A percentile compares a stretch with the other conserved stretches of the same genome.
phyloP scores from a whole-genome alignment of 495 filamentous ascomycete genomes.

The Aspergillus homomorphus region DNA sequence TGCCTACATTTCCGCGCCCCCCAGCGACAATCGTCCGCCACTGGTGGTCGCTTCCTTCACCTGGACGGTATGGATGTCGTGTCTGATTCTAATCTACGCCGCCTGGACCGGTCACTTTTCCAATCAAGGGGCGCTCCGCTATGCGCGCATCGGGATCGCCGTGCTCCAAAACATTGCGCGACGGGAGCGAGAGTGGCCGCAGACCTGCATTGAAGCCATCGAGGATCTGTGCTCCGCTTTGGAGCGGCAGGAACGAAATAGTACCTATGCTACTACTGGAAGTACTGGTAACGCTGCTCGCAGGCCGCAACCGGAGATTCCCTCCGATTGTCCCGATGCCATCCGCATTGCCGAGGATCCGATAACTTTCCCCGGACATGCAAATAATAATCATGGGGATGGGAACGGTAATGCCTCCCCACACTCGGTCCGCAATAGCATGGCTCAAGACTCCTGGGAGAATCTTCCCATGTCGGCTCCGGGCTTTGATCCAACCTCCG shows the following conservation, averaged over 20 bases:
- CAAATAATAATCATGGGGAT: too few species aligned
- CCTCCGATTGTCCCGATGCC: not conserved
- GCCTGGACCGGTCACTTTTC: constrained; percentile 39
- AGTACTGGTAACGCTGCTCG: not conserved
- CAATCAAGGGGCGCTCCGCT: constrained; percentile 19
- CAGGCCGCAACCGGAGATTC: not conserved
- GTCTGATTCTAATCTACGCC: constrained; percentile 46
- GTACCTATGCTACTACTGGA: too few species aligned
- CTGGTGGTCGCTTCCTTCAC: constrained; percentile 48
- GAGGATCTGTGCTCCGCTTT: constrained; percentile 37
- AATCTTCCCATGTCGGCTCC: not conserved
- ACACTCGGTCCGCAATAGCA: too few species aligned
- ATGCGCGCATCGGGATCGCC: constrained; percentile 31
- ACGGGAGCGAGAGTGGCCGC: constrained; percentile 39
- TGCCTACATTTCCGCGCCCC: constrained; percentile 27
- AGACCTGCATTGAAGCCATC: constrained; percentile 44
- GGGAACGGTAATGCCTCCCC: too few species aligned
- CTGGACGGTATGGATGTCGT: constrained; percentile 50
- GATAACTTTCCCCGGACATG: too few species aligned
- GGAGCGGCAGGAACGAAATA: constrained; percentile 15
- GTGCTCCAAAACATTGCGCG: constrained; percentile 36
- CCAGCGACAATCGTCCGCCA: constrained; percentile 17
- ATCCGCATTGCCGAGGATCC: not conserved
- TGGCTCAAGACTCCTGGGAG: not conserved
- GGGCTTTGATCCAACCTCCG: not conserved